Evolutionary conservation across 2,329 filamentous ascomycete genomes (phyloP).

Genomic region (Lachnum nothofagi): DNA sequence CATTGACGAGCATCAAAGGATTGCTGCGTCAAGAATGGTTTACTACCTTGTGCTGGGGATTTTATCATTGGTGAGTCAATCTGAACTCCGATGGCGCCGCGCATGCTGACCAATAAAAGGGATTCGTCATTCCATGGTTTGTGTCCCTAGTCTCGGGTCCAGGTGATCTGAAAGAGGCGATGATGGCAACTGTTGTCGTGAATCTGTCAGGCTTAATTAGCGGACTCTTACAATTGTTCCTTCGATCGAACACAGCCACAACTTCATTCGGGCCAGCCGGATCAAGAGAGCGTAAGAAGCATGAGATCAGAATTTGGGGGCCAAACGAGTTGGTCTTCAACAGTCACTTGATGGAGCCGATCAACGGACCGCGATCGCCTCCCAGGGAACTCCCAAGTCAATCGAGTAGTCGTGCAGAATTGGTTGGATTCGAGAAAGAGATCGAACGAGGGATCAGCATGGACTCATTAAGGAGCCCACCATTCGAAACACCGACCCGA

Average conservation of each 20-base stretch:
- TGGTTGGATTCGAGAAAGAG: slow-evolving; percentile 25
- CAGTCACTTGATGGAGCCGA: slow-evolving; percentile 26
- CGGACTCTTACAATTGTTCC: slow-evolving; percentile 60
- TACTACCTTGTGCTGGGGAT: slow-evolving; percentile 56
- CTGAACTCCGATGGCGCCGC: slow-evolving; percentile 10
- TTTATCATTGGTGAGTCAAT: slow-evolving; percentile 51
- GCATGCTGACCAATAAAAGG: slow-evolving; percentile 37
- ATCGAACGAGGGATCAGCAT: slow-evolving; percentile 16
- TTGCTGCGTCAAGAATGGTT: slow-evolving; percentile 63
- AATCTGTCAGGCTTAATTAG: slow-evolving; percentile 63
- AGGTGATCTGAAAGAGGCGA: slow-evolving; percentile 47
- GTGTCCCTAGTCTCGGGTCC: slow-evolving; percentile 48
- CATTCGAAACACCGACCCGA: slow-evolving; percentile 2
- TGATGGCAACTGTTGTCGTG: slow-evolving; percentile 60
- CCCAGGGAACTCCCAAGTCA: slow-evolving; percentile 12
- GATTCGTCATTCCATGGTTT: slow-evolving; percentile 60
- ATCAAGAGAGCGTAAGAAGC: slow-evolving; percentile 45
- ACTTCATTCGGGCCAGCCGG: slow-evolving; percentile 49
- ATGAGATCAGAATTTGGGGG: slow-evolving; percentile 44
- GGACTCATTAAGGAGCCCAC: slow-evolving; percentile 19
- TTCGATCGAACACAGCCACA: slow-evolving; percentile 57
- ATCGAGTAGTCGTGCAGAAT: slow-evolving; percentile 20
- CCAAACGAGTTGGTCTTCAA: slow-evolving; percentile 35
- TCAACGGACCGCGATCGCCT: slow-evolving; percentile 20
- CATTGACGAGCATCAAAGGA: slow-evolving; percentile 55